These are phyloP conservation scores for Volvox reticuliferus DNA, from an alignment of 139 green algal genomes.

Conservation along the genomic window DNA sequence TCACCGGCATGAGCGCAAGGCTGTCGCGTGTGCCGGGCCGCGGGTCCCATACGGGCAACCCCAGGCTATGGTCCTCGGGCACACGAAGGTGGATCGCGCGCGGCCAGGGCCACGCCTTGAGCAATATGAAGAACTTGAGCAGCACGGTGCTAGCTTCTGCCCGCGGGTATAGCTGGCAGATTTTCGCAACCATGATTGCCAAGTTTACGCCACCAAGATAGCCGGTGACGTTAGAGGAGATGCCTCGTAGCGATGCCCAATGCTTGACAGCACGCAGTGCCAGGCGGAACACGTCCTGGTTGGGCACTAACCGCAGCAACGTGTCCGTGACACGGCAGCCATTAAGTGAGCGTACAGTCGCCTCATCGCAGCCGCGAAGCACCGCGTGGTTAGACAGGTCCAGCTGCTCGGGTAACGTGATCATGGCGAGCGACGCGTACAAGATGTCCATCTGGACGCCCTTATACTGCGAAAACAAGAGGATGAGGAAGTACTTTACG, in stretches of 20 bases:
- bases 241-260: constrained; percentile 88
- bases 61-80: constrained; percentile 48
- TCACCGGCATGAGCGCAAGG: constrained; percentile 95
- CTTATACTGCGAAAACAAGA: constrained; percentile 71
- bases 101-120: constrained; percentile 58
- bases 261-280: constrained; percentile 88
- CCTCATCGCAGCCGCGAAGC: constrained; percentile 91
- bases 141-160: constrained; percentile 28
- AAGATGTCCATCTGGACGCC: constrained; percentile 96
- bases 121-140: constrained; percentile 45
- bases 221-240: constrained; percentile 90
- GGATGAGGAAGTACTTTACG: too few relatives aligned
- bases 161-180: constrained; percentile 93
- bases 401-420: constrained; percentile 78
- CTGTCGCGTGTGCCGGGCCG: constrained; percentile 79
- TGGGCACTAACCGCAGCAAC: constrained; percentile 76
- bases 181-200: constrained; percentile 94
- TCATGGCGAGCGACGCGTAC: constrained; percentile 82
- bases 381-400: constrained; percentile 80
- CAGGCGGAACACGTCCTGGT: constrained; percentile 49
- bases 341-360: constrained; percentile 88
- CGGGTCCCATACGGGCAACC: constrained; percentile 88
- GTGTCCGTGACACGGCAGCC: constrained; percentile 93
- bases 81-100: constrained; percentile 53
- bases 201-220: constrained; percentile 98